Evolutionary conservation across 441 rosid genomes (phyloP).

Genomic region (Lepidium campestre): DNA sequence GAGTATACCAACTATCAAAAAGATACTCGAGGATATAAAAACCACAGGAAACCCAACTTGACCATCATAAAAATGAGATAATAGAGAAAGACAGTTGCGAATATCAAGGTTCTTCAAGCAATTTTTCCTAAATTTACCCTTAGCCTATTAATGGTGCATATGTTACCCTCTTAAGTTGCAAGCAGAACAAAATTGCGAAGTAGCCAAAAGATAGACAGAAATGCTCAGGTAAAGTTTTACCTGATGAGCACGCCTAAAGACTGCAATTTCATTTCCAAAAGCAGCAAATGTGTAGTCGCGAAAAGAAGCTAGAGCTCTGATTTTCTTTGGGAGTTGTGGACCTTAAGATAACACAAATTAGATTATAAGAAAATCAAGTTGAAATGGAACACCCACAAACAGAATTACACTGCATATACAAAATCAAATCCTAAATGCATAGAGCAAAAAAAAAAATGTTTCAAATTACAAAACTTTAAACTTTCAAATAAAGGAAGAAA

Average conservation of each 20-base stretch:
- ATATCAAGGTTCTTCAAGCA: neutral
- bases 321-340: slow-evolving; percentile 79
- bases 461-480: neutral
- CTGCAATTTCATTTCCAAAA: slow-evolving; percentile 60
- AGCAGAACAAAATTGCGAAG: neutral
- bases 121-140: neutral
- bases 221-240: slow-evolving; percentile 24
- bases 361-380: neutral
- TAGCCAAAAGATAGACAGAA: neutral
- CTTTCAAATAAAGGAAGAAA: neutral
- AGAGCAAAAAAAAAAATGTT: neutral
- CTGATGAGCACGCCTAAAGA: slow-evolving; percentile 81
- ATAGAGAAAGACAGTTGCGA: neutral
- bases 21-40: neutral
- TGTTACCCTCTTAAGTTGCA: neutral
- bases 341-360: slow-evolving; percentile 33
- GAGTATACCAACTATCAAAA: neutral
- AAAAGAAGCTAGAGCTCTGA: slow-evolving; percentile 75
- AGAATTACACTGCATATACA: neutral
- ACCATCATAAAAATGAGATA: neutral
- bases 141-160: neutral
- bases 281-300: slow-evolving; percentile 92
- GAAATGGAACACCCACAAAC: neutral
- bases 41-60: neutral
- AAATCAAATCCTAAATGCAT: neutral